phyloP scores from a whole-genome alignment of 345 rosid species.

The Odontarrhena argentea region DNA sequence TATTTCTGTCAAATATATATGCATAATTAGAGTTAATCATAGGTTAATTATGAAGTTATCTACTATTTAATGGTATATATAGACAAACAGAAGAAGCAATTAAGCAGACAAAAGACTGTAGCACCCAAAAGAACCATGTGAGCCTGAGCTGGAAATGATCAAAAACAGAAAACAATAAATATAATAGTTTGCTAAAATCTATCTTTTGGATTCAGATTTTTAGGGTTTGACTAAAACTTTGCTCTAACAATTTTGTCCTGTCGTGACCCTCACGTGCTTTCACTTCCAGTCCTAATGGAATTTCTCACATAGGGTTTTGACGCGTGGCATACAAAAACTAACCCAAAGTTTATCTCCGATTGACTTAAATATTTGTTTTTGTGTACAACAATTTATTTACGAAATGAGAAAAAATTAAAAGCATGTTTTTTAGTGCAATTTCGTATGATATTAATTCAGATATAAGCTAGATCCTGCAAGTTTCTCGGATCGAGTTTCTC shows the following conservation, averaged over 20 bases:
- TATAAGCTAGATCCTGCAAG: neutral
- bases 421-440: constrained; percentile 11
- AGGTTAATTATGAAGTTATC: constrained; percentile 8
- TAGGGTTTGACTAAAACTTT: constrained; percentile 38
- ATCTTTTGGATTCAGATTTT: constrained; percentile 39
- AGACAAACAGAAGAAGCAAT: constrained; percentile 27
- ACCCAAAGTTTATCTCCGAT: neutral
- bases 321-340: constrained; percentile 24
- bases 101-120: constrained; percentile 35
- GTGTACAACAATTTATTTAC: neutral
- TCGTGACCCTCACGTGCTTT: constrained; percentile 37
- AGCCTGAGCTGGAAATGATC: constrained; percentile 48
- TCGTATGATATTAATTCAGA: neutral
- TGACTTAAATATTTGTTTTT: neutral
- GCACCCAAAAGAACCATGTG: constrained; percentile 46
- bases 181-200: constrained; percentile 13
- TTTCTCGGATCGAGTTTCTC: constrained; percentile 9
- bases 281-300: constrained; percentile 35
- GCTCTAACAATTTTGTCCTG: constrained; percentile 27
- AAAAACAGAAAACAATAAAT: constrained; percentile 27
- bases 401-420: neutral
- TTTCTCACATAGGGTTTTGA: constrained; percentile 30
- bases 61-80: constrained; percentile 1
- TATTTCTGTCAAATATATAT: neutral
- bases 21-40: neutral